A percentile compares a stretch with the other conserved stretches of the same genome.
Conservation (phyloP, 768 basidiomycete species). For the Lepiota venenata region DNA sequence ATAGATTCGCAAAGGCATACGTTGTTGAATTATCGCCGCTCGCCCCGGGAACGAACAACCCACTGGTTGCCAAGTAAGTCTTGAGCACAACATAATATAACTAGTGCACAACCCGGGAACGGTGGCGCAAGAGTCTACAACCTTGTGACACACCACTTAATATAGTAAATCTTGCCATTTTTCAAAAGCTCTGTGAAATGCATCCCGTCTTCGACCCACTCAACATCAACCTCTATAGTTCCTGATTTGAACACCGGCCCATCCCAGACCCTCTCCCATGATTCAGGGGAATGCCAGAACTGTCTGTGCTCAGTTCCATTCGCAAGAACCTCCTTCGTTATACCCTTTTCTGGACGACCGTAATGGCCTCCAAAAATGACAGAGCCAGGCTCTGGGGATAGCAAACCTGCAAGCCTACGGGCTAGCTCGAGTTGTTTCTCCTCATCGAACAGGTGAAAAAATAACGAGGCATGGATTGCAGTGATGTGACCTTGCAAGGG, state of each 20-base stretch:
- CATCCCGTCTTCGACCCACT: neutral
- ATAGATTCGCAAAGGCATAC: too few species aligned
- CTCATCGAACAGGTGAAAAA: conserved; percentile 36
- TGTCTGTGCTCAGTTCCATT: conserved; percentile 13
- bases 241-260: conserved; percentile 12
- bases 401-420: conserved; percentile 25
- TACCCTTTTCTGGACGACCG: conserved; percentile 21
- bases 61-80: too few species aligned
- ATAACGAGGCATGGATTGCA: conserved; percentile 37
- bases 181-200: conserved; percentile 1
- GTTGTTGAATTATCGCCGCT: too few species aligned
- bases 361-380: conserved; percentile 36
- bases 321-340: conserved; percentile 11
- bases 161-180: conserved; percentile 2
- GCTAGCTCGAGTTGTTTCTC: conserved; percentile 27
- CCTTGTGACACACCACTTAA: conserved; percentile 5
- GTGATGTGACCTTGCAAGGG: conserved; percentile 40
- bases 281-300: conserved; percentile 15
- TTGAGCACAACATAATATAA: too few species aligned
- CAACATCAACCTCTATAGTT: conserved; percentile 8
- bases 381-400: conserved; percentile 30
- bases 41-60: too few species aligned
- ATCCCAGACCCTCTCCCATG: conserved; percentile 12
- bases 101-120: too few species aligned
- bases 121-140: neutral